phyloP scores from a whole-genome alignment of 345 rosid species.

The Lenwebbia sp. region DNA sequence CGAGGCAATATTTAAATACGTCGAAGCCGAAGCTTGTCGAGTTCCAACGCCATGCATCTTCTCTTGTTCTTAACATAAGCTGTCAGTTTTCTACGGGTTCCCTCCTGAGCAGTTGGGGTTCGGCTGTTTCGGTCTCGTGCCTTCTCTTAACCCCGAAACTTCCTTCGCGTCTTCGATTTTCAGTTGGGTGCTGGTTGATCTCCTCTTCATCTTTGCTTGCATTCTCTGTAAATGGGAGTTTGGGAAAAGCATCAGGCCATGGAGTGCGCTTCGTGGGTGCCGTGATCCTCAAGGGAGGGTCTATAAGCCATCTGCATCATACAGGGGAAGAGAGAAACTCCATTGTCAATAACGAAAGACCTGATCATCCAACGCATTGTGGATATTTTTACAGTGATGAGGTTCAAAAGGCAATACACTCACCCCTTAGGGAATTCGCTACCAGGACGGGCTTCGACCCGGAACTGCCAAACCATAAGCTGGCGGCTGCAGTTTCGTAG shows the following conservation, averaged over 20 bases:
- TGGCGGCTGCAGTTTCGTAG: constrained; percentile 87
- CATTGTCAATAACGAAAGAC: not conserved
- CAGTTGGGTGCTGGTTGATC: not conserved
- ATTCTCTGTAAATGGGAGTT: constrained; percentile 44
- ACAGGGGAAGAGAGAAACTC: not conserved
- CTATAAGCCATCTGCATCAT: constrained; percentile 66
- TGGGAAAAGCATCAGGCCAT: constrained; percentile 87
- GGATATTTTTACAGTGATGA: not conserved
- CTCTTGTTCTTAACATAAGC: not conserved
- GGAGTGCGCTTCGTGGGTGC: constrained; percentile 75
- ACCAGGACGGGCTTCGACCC: constrained; percentile 91
- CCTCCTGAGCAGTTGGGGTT: not conserved
- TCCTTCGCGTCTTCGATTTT: not conserved
- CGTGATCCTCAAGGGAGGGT: constrained; percentile 76
- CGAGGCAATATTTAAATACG: not conserved
- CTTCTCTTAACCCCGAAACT: not conserved
- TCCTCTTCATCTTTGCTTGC: constrained; percentile 26
- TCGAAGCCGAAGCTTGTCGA: not conserved
- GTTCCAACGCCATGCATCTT: not conserved
- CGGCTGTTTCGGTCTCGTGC: not conserved
- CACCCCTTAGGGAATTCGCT: constrained; percentile 93
- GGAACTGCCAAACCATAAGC: constrained; percentile 92
- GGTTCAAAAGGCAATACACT: constrained; percentile 1
- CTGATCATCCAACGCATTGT: not conserved
- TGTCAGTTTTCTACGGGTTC: not conserved